phyloP scores from a whole-genome alignment of 2,329 filamentous ascomycete species.

The Pleurostoma richardsiae region DNA sequence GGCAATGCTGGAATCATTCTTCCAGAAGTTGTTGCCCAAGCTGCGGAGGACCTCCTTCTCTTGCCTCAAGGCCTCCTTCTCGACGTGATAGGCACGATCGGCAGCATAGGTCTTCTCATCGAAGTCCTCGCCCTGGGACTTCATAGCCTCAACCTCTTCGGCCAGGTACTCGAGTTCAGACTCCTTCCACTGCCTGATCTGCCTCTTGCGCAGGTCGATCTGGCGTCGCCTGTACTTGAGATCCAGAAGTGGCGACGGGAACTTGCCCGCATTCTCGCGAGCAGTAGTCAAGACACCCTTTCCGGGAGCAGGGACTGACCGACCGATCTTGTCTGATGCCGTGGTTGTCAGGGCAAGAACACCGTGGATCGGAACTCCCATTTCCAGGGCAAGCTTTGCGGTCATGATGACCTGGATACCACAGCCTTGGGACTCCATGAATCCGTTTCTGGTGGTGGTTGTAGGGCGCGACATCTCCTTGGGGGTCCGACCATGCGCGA shows the following conservation, averaged over 20 bases:
- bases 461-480: constrained; percentile 97
- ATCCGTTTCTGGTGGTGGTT: constrained; percentile 93
- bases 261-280: constrained; percentile 84
- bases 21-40: constrained; percentile 99
- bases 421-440: constrained; percentile 99
- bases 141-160: constrained; percentile 89
- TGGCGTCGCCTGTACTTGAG: constrained; percentile 97
- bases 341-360: constrained; percentile 90
- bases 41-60: constrained; percentile 90
- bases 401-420: constrained; percentile 99
- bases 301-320: constrained; percentile 91
- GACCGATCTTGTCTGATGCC: constrained; percentile 97
- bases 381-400: constrained; percentile 89
- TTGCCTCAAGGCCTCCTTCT: constrained; percentile 81
- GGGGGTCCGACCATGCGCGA: constrained; percentile 90
- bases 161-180: constrained; percentile 89
- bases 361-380: constrained; percentile 98
- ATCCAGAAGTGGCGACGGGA: constrained; percentile 91
- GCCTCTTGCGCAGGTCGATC: constrained; percentile 86
- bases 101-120: constrained; percentile 80
- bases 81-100: constrained; percentile 80
- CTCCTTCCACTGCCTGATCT: constrained; percentile 96
- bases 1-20: constrained; percentile 86
- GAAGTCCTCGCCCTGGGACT: constrained; percentile 68
- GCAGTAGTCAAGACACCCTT: constrained; percentile 96